Conservation (phyloP, 2,329 filamentous ascomycete species). For the Rhinocladiella mackenziei region DNA sequence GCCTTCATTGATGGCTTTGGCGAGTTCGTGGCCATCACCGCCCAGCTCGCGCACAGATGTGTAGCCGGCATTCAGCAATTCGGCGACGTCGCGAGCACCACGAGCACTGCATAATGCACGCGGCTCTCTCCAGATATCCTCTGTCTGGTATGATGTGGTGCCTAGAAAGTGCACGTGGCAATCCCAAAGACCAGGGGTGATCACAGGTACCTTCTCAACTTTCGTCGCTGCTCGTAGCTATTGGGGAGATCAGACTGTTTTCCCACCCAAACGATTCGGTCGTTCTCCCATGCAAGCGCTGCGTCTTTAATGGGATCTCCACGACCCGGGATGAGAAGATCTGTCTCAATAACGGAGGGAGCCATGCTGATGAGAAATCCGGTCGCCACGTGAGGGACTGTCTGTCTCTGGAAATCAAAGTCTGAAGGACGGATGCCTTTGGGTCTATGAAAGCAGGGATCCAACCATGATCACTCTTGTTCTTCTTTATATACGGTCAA, state of each 20-base stretch:
- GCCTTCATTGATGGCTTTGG: conserved; percentile 43
- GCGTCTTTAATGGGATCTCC: conserved; percentile 35
- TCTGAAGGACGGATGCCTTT: too few species aligned
- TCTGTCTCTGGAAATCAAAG: too few species aligned
- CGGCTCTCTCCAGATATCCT: not conserved
- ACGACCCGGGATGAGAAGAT: conserved; percentile 19
- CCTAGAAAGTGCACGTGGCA: conserved; percentile 48
- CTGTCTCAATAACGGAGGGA: not conserved
- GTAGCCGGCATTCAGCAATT: conserved; percentile 48
- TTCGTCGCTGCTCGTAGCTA: conserved; percentile 30
- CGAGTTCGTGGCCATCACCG: conserved; percentile 46
- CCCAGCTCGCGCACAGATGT: conserved; percentile 50
- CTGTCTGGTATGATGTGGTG: not conserved
- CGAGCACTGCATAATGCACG: too few species aligned
- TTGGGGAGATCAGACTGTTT: conserved; percentile 31
- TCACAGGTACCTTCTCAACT: conserved; percentile 36
- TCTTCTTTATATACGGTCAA: too few species aligned
- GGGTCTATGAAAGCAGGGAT: too few species aligned
- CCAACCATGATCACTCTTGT: too few species aligned
- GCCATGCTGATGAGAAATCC: not conserved
- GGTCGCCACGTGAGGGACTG: too few species aligned
- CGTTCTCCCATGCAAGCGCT: conserved; percentile 34
- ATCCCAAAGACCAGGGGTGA: conserved; percentile 54
- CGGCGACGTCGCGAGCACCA: conserved; percentile 40
- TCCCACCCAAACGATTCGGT: conserved; percentile 38